Base-by-base conservation (phyloP, 768 basidiomycete genomes). In the Clitopilus passeckerianus region DNA sequence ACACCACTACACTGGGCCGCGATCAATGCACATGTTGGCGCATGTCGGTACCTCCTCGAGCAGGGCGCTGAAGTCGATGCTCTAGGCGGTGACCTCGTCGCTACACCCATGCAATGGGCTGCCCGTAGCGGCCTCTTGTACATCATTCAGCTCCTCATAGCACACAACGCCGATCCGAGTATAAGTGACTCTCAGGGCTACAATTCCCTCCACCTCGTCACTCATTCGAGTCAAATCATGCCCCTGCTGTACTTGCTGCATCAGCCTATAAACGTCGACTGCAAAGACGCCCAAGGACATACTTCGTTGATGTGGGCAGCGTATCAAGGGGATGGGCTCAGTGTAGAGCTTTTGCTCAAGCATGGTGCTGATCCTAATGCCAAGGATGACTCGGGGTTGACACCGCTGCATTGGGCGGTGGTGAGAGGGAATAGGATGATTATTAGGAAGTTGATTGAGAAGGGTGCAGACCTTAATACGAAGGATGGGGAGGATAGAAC, bases 291-390 rank as follows among this genome's bases (percentile, higher is more conserved):
- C 1, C 90, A 93, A 66, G 97, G 97, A 0, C 97, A 98, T 69
- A 97, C 96, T 0, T 82, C 92, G 0, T 80, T 98, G 54, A 97
- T 98, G 93, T 99, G 97, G 97, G 97, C 97, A 5, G 93, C 94
- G 8, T 99, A 98, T 72, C 97, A 99, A 71, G 97, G 97, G 52
- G 97, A 99, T 68, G 95, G 94, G 1, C 83, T 98, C 34, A 93
- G 91, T 2, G 95, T 98, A 5, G 95, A 98, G 63, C 72, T 98
- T 52, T 74, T 99, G 43, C 80, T 99, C 56, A 84, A 87, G 58
- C 92, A 95, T 64, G 93, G 93, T 2, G 95, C 97, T 1, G 90
- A 86, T 59, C 79, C 88, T 0, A 86, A 86, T 60, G 72, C 87
- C 12, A 82, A 82, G 34, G 97, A 98, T 69, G 87, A 92, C 65